Percentiles rank a stretch among this genome's conserved stretches.
Conservation (phyloP, 129 eudicot genomes). For the Ambrosia artemisiifolia region DNA sequence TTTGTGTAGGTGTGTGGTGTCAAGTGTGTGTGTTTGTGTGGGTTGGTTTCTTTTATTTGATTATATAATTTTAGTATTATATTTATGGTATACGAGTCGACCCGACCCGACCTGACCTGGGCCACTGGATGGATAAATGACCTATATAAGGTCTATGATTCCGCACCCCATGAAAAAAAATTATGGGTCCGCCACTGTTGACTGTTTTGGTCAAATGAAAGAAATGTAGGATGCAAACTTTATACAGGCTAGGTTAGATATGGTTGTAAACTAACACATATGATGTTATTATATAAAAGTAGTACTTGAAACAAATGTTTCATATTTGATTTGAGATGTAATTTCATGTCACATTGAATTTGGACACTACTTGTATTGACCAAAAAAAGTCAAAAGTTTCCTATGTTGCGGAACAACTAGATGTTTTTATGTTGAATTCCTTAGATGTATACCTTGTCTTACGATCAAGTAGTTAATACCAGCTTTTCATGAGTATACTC, state of each 20-base stretch:
- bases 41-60: no score
- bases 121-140: no score
- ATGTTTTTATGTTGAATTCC: background rate
- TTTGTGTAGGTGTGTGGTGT: no score
- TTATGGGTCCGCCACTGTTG: no score
- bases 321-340: background rate
- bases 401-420: background rate
- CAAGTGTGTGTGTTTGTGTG: no score
- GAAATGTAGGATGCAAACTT: background rate
- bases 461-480: no score
- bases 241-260: background rate
- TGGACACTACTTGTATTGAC: background rate
- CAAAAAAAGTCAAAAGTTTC: conserved; percentile 11
- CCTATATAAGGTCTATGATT: no score
- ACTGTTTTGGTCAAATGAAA: background rate
- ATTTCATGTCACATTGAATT: background rate
- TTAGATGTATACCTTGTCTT: conserved; percentile 45
- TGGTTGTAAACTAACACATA: background rate
- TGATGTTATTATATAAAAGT: background rate
- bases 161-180: no score
- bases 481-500: conserved; percentile 78
- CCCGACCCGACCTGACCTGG: no score
- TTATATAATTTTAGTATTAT: no score
- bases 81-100: no score
- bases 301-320: background rate